Conservation (phyloP, 179 eudicot species). For the Actinidia chinensis region DNA sequence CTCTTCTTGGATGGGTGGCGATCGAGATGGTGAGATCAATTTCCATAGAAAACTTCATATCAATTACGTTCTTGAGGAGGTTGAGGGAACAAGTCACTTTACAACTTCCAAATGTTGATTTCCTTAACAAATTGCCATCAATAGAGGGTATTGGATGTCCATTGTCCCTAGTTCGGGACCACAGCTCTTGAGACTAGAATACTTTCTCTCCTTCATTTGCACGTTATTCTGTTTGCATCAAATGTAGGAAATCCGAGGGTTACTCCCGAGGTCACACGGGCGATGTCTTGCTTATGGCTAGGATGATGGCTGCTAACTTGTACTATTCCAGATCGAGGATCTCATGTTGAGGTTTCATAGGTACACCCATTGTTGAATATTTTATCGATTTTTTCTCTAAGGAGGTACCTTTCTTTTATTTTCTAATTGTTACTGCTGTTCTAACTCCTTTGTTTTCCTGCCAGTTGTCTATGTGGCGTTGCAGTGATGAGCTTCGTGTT, state of each 20-base stretch:
- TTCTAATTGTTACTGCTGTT: background rate
- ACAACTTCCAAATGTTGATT: background rate
- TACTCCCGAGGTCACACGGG: constrained; percentile 94
- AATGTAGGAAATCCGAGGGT: constrained; percentile 93
- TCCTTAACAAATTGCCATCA: background rate
- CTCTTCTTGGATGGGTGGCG: constrained; percentile 99
- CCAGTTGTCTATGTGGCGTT: constrained; percentile 97
- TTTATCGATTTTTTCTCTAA: background rate
- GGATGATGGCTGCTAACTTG: constrained; percentile 99
- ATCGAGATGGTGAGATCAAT: constrained; percentile 71
- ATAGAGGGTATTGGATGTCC: background rate
- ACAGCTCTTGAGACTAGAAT: no score
- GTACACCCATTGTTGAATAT: constrained; percentile 13
- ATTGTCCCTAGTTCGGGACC: background rate
- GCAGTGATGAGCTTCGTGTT: constrained; percentile 83
- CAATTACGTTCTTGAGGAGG: background rate
- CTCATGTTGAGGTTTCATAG: constrained; percentile 87
- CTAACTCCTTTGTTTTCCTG: constrained; percentile 17
- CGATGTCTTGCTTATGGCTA: constrained; percentile 93
- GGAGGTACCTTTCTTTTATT: background rate
- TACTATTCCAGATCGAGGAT: constrained; percentile 95
- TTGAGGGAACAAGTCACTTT: background rate
- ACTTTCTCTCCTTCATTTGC: background rate
- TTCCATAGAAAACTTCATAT: background rate
- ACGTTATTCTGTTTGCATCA: background rate